A percentile compares a stretch with the other conserved stretches of the same genome.
phyloP scores from a whole-genome alignment of 345 rosid species.

The Aquilaria sinensis region DNA sequence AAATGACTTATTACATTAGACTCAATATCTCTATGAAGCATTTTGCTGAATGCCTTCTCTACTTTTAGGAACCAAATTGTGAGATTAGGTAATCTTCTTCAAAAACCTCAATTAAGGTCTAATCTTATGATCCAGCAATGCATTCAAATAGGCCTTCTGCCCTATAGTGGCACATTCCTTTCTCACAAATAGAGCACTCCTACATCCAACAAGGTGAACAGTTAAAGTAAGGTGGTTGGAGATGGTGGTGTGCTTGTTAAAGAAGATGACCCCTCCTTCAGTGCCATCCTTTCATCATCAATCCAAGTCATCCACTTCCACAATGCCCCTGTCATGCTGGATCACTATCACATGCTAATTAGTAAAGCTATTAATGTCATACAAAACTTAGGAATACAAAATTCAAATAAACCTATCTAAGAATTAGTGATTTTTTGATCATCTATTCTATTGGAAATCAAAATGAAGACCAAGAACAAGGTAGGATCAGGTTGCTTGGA shows the following conservation, averaged over 20 bases:
- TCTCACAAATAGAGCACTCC: background rate
- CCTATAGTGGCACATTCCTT: conserved; percentile 67
- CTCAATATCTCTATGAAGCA: no score
- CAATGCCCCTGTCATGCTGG: conserved; percentile 56
- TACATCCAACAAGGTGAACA: conserved; percentile 67
- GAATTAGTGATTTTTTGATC: background rate
- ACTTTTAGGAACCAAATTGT: conserved; percentile 70
- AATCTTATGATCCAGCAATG: conserved; percentile 70
- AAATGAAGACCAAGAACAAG: conserved; percentile 32
- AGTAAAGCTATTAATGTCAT: conserved; percentile 53
- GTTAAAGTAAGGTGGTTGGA: conserved; percentile 90
- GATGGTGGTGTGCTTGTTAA: conserved; percentile 88
- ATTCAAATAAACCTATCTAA: background rate
- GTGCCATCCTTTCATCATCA: conserved; percentile 76
- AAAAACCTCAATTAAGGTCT: conserved; percentile 86
- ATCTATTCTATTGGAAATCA: background rate
- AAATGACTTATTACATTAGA: no score
- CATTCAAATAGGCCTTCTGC: conserved; percentile 90
- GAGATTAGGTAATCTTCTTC: conserved; percentile 61
- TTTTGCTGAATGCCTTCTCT: no score
- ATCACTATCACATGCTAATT: conserved; percentile 55
- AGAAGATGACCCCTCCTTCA: conserved; percentile 71
- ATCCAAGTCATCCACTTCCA: conserved; percentile 76
- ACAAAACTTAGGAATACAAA: background rate
- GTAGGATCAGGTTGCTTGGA: conserved; percentile 31